A percentile compares a stretch with the other conserved stretches of the same genome.
phyloP scores from a whole-genome alignment of 805 yeast species.

The Pichia exigua region DNA sequence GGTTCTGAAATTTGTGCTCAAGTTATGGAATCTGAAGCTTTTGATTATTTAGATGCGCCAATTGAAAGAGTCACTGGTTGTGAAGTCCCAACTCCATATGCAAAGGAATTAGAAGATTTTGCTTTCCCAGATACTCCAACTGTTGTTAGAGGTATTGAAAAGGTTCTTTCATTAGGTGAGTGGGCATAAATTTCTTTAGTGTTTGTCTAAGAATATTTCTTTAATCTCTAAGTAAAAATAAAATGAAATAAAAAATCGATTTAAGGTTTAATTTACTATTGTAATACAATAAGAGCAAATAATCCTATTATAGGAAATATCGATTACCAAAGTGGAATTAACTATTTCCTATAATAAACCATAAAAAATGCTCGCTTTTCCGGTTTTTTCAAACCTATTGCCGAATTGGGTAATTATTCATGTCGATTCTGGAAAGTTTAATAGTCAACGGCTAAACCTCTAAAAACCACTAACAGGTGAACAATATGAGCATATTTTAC shows the following conservation, averaged over 20 bases:
- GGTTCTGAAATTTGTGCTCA: conserved; percentile 98
- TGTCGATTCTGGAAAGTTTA: too few relatives aligned
- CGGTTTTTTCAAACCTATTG: too few relatives aligned
- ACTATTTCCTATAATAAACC: too few relatives aligned
- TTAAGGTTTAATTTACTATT: neutral
- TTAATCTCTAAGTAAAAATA: neutral
- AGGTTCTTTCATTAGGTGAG: conserved; percentile 56
- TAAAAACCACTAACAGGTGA: too few relatives aligned
- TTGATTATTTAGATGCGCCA: conserved; percentile 97
- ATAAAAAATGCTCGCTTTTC: too few relatives aligned
- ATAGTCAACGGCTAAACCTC: neutral
- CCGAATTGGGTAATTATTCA: neutral
- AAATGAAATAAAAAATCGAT: neutral
- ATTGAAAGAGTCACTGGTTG: conserved; percentile 98
- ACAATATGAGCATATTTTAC: neutral
- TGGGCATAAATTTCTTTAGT: conserved; percentile 19
- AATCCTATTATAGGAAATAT: neutral
- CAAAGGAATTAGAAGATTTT: conserved; percentile 90
- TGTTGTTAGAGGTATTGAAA: conserved; percentile 78
- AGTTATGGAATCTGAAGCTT: conserved; percentile 96
- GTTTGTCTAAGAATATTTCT: neutral
- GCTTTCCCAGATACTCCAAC: conserved; percentile 97
- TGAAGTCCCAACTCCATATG: conserved; percentile 99
- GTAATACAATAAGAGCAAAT: neutral
- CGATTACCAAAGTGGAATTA: too few relatives aligned